Conservation (phyloP, 1,139 yeast genomes). For the Fermentozyma sake region DNA sequence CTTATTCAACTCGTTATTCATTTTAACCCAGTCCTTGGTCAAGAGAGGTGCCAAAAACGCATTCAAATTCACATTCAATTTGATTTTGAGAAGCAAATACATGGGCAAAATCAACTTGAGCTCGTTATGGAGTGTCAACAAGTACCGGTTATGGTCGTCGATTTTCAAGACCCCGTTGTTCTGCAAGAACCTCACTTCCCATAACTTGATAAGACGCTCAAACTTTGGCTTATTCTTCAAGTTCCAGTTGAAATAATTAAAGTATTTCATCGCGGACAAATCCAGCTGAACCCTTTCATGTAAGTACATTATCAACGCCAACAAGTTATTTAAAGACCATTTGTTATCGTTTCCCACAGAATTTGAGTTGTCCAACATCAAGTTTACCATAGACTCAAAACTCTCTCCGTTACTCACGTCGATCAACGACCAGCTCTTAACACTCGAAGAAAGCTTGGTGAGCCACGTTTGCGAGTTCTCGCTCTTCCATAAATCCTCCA, state of each 20-base stretch:
- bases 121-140: conserved; percentile 49
- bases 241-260: conserved; percentile 49
- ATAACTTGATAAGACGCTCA: conserved; percentile 50
- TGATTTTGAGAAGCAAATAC: conserved; percentile 57
- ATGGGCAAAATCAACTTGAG: conserved; percentile 63
- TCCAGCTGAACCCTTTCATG: conserved; percentile 66
- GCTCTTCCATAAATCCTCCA: conserved; percentile 69
- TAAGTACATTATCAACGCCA: conserved; percentile 65
- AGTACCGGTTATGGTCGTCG: conserved; percentile 45
- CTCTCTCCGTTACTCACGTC: conserved; percentile 56
- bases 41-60: conserved; percentile 56
- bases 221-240: conserved; percentile 54
- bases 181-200: conserved; percentile 60
- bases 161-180: conserved; percentile 60
- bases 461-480: conserved; percentile 58
- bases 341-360: conserved; percentile 5
- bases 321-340: conserved; percentile 52
- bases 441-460: conserved; percentile 15
- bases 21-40: conserved; percentile 58
- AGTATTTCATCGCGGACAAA: conserved; percentile 28
- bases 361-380: conserved; percentile 25
- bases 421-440: conserved; percentile 34
- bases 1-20: conserved; percentile 49
- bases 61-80: conserved; percentile 55
- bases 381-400: conserved; percentile 46